Evolutionary conservation across 768 basidiomycete genomes (phyloP).

Genomic region (Tylopilus subfusipes): DNA sequence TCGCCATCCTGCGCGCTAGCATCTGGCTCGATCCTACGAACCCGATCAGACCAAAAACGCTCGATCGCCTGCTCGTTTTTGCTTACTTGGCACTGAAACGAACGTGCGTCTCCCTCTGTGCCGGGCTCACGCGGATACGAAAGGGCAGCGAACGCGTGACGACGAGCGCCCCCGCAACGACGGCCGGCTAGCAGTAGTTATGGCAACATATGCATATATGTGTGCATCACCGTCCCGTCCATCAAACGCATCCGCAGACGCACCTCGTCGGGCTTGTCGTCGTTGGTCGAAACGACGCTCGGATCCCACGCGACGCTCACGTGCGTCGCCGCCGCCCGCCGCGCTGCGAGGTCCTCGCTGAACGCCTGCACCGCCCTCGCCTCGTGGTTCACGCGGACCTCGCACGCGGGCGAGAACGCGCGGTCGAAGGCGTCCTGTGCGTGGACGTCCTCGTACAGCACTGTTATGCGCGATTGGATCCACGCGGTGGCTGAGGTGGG

Average conservation of each 20-base stretch:
- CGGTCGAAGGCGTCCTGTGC: constrained; percentile 24
- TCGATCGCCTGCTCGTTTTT: accelerated
- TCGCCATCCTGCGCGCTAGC: constrained; percentile 14
- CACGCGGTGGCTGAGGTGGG: constrained; percentile 20
- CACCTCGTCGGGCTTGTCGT: constrained; percentile 20
- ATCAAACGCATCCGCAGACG: not conserved
- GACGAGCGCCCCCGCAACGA: constrained; percentile 40
- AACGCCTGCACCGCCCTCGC: constrained; percentile 23
- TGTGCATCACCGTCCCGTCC: too few relatives aligned
- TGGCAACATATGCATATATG: too few relatives aligned
- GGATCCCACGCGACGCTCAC: constrained; percentile 34
- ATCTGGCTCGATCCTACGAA: constrained; percentile 26
- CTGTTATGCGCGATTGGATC: constrained; percentile 29
- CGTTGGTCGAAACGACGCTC: constrained; percentile 31
- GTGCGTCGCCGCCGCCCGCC: constrained; percentile 15
- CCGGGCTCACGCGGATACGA: constrained; percentile 38
- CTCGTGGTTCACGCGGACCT: constrained; percentile 35
- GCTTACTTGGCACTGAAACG: constrained; percentile 41
- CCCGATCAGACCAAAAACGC: not conserved
- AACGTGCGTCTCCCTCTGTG: constrained; percentile 32
- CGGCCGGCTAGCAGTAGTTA: constrained; percentile 34
- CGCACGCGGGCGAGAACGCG: constrained; percentile 32
- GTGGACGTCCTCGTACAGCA: constrained; percentile 23
- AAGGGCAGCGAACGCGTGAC: constrained; percentile 40
- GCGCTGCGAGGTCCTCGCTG: constrained; percentile 24